phyloP scores from a whole-genome alignment of 768 basidiomycete species.

The Leccinum variicolor region DNA sequence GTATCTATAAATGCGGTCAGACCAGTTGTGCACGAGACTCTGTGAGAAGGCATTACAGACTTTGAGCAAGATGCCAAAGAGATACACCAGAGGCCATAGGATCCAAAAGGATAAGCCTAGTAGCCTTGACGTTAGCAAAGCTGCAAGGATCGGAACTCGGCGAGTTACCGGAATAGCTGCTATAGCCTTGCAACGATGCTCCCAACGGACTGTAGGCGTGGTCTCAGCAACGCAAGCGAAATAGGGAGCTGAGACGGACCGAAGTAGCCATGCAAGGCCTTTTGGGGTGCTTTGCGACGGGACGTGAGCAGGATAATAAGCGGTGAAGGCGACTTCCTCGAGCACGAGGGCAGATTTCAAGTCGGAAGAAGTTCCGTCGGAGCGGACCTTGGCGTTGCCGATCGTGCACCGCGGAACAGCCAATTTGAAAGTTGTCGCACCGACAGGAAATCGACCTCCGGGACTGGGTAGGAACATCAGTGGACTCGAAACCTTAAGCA shows the following conservation, averaged over 20 bases:
- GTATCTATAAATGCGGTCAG: slow-evolving; percentile 39
- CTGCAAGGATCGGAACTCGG: neutral
- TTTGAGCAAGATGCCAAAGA: slow-evolving; percentile 49
- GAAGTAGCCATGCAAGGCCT: slow-evolving; percentile 55
- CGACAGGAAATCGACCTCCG: slow-evolving; percentile 52
- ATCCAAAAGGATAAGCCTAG: slow-evolving; percentile 29
- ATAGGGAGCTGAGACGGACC: slow-evolving; percentile 36
- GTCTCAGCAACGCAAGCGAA: slow-evolving; percentile 2
- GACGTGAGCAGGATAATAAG: slow-evolving; percentile 59
- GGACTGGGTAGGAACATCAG: slow-evolving; percentile 43
- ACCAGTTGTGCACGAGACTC: neutral
- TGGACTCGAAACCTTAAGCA: slow-evolving; percentile 9
- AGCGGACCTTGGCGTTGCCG: slow-evolving; percentile 40
- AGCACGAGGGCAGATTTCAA: slow-evolving; percentile 46
- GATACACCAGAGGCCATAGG: slow-evolving; percentile 46
- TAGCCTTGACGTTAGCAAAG: slow-evolving; percentile 1
- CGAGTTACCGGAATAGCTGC: slow-evolving; percentile 44
- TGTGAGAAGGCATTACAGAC: slow-evolving; percentile 25
- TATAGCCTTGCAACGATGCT: slow-evolving; percentile 47
- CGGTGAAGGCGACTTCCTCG: slow-evolving; percentile 62
- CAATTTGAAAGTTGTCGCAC: slow-evolving; percentile 55
- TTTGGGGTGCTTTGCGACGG: slow-evolving; percentile 25
- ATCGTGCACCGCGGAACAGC: slow-evolving; percentile 39
- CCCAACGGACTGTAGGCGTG: slow-evolving; percentile 34
- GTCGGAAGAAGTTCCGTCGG: slow-evolving; percentile 17